Evolutionary conservation across 2,329 filamentous ascomycete species (phyloP).

Genomic region (Scedosporium dehoogii): DNA sequence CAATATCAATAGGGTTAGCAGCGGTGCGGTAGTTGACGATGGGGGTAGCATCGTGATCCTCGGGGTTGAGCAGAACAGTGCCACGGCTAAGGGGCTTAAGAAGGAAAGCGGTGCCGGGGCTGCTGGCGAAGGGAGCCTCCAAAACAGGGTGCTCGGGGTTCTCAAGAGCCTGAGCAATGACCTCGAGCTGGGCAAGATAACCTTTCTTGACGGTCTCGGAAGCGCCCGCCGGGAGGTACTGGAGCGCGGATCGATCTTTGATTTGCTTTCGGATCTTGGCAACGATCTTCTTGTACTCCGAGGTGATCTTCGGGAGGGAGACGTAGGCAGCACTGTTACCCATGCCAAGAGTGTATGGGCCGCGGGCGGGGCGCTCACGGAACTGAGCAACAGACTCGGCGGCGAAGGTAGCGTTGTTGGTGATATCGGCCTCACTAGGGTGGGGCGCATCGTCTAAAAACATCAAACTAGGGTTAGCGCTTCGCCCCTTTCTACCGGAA

Average conservation of each 20-base stretch:
- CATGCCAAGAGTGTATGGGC: conserved; percentile 25
- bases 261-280: conserved; percentile 14
- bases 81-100: conserved; percentile 25
- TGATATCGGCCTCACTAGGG: conserved; percentile 14
- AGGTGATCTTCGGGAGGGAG: conserved; percentile 15
- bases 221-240: conserved; percentile 12
- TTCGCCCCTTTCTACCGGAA: conserved; percentile 10
- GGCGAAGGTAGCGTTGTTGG: conserved; percentile 20
- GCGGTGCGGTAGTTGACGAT: conserved; percentile 24
- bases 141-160: conserved; percentile 18
- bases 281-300: conserved; percentile 13
- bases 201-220: conserved; percentile 13
- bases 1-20: conserved; percentile 25
- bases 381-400: conserved; percentile 20
- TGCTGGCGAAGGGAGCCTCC: conserved; percentile 19
- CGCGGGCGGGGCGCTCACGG: conserved; percentile 19
- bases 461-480: conserved; percentile 10
- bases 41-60: conserved; percentile 16
- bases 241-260: conserved; percentile 12
- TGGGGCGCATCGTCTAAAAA: conserved; percentile 12
- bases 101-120: conserved; percentile 14
- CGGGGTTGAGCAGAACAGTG: conserved; percentile 17
- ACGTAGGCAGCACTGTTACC: conserved; percentile 21
- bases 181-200: conserved; percentile 17
- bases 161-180: conserved; percentile 17